A percentile compares a stretch with the other conserved stretches of the same genome.
phyloP scores from a whole-genome alignment of 1,139 yeast genomes.

The Sugiyamaella novakii region DNA sequence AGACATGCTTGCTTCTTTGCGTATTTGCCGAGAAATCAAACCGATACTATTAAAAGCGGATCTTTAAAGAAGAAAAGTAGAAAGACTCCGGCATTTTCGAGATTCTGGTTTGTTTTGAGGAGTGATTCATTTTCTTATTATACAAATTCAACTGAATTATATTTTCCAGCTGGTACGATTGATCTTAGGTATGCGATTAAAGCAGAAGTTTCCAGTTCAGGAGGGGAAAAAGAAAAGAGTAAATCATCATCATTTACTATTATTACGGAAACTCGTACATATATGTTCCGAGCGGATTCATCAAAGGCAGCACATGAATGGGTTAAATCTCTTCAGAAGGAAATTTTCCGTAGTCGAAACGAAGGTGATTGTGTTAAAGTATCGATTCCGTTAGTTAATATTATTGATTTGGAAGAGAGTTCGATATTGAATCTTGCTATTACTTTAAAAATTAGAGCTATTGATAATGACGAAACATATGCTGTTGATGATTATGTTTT shows the following conservation, averaged over 20 bases:
- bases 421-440: conserved; percentile 54
- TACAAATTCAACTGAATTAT: conserved; percentile 70
- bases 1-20: conserved; percentile 74
- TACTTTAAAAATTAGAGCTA: conserved; percentile 50
- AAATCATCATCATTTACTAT: conserved; percentile 35
- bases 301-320: conserved; percentile 73
- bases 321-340: conserved; percentile 74
- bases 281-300: conserved; percentile 73
- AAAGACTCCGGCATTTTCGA: conserved; percentile 36
- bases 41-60: conserved; percentile 50
- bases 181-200: conserved; percentile 66
- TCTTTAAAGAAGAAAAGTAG: conserved; percentile 42
- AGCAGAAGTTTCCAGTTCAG: conserved; percentile 52
- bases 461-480: conserved; percentile 53
- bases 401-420: conserved; percentile 62
- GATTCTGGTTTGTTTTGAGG: conserved; percentile 80
- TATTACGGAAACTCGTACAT: conserved; percentile 59
- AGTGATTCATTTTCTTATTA: conserved; percentile 71
- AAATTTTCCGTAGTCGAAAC: conserved; percentile 73
- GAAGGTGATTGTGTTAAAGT: conserved; percentile 72
- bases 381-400: conserved; percentile 70
- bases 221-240: conserved; percentile 36
- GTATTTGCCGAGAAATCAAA: conserved; percentile 61
- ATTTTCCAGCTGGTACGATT: conserved; percentile 77
- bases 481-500: conserved; percentile 69